These are phyloP conservation scores for Cutaneotrichosporon cyanovorans DNA, from an alignment of 1,284 basidiomycete genomes.

Conservation along the genomic window DNA sequence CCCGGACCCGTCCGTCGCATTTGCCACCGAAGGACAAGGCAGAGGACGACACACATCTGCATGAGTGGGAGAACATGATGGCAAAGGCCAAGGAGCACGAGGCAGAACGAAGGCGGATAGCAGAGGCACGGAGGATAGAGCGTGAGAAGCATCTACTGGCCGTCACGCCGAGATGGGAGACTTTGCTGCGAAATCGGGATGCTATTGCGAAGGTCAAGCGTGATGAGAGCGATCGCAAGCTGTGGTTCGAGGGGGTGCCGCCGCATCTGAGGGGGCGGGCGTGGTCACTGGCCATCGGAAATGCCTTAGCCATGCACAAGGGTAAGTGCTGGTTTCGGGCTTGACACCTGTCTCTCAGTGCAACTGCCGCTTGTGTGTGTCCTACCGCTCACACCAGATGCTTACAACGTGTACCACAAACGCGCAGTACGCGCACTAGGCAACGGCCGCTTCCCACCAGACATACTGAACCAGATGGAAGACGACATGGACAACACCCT, in stretches of 20 bases:
- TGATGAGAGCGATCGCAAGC: conserved; percentile 53
- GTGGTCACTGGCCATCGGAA: conserved; percentile 85
- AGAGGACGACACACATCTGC: conserved; percentile 77
- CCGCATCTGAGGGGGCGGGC: conserved; percentile 72
- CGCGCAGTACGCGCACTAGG: conserved; percentile 66
- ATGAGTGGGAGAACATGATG: conserved; percentile 92
- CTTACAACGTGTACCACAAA: conserved; percentile 63
- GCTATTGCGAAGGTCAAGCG: conserved; percentile 25
- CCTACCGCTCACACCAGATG: conserved; percentile 51
- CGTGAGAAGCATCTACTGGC: conserved; percentile 32
- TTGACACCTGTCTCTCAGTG: too few relatives aligned
- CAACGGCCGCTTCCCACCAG: conserved; percentile 63
- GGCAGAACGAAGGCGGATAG: conserved; percentile 21
- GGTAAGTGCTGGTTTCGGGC: conserved; percentile 51
- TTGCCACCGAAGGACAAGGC: conserved; percentile 72
- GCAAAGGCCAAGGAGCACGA: conserved; percentile 35
- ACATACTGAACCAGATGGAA: conserved; percentile 66
- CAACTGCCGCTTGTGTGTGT: background rate
- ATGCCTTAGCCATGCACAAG: conserved; percentile 77
- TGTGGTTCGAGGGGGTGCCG: conserved; percentile 93
- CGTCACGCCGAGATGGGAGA: conserved; percentile 38
- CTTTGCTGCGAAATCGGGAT: conserved; percentile 23
- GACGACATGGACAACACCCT: conserved; percentile 71
- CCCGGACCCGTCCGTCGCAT: conserved; percentile 60
- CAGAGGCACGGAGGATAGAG: conserved; percentile 24